Evolutionary conservation across 2,329 filamentous ascomycete genomes (phyloP), one percentile per base, ranked within the genome.

Genomic region (Penicillium sp.): DNA sequence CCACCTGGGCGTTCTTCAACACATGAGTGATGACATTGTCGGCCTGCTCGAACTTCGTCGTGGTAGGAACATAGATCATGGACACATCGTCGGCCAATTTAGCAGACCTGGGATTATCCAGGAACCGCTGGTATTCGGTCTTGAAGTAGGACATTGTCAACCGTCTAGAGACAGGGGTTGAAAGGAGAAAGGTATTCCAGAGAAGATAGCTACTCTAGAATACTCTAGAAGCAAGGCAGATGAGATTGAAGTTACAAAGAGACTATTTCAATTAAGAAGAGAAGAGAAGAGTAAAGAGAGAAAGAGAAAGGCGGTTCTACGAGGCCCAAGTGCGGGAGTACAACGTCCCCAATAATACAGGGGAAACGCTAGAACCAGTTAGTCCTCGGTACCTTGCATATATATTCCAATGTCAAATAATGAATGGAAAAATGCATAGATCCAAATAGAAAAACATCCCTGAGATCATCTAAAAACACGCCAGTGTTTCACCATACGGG

Each of bases 21-120:
- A 97, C 78, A 76, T 97, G 92, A 78, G 91, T 92, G 76, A 93
- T 80, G 73, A 99, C 91, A 46, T 90, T 85, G 50, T 86, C 82
- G 46, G 88, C 76, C 65, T 90, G 87, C 60, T 82, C 81, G 71
- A 95, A 81, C 62, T 85, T 85, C 34, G 87, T 91, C 13, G 92
- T 88, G 8, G 93, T 96, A 55, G 92, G 91, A 74, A 97, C 88
- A 80, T 97, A 99, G 80, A 93, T 87, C 65, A 92, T 78, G 44
- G 88, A 84, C 57, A 88, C 87, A 73, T 87, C 82, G 53, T 82
- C 77, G 36, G 86, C 81, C 68, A 93, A 79, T 55, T 84, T 77
- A 55, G 84, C 83, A 54, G 85, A 77, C 75, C 78, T 86, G 61
- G 88, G 88, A 61, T 84, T 80, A 69, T 83, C 81, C 55, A 92